phyloP scores from a whole-genome alignment of 768 basidiomycete species.

The Leccinum imitatum region DNA sequence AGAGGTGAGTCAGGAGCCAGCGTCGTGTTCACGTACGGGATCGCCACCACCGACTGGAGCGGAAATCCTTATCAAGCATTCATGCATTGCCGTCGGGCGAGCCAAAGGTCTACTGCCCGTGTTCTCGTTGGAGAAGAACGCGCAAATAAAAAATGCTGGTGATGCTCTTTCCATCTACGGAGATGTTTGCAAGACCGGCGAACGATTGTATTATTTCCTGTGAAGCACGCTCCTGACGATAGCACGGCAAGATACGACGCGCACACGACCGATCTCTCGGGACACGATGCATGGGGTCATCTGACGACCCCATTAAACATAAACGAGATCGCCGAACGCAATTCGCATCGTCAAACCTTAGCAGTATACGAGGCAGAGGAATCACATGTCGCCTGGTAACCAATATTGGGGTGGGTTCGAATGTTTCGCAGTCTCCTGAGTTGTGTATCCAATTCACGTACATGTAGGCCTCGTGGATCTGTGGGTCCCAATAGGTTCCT shows the following conservation, averaged over 20 bases:
- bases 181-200: neutral
- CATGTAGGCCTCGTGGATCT: neutral
- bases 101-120: neutral
- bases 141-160: neutral
- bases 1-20: neutral
- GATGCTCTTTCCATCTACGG: neutral
- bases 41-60: neutral
- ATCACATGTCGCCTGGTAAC: neutral
- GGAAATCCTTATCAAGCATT: neutral
- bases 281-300: neutral
- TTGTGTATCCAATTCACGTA: neutral
- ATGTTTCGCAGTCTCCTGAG: neutral
- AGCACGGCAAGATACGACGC: neutral
- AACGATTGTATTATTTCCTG: neutral
- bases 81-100: neutral
- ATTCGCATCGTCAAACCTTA: slow-evolving; percentile 9
- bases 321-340: neutral
- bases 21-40: neutral
- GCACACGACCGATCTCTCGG: neutral
- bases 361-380: neutral
- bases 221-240: neutral
- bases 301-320: neutral
- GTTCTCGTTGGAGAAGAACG: neutral
- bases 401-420: neutral
- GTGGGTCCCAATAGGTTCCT: neutral